Evolutionary conservation across 495 filamentous ascomycete species (phyloP).

Genomic region (Cenococcum geophilum): DNA sequence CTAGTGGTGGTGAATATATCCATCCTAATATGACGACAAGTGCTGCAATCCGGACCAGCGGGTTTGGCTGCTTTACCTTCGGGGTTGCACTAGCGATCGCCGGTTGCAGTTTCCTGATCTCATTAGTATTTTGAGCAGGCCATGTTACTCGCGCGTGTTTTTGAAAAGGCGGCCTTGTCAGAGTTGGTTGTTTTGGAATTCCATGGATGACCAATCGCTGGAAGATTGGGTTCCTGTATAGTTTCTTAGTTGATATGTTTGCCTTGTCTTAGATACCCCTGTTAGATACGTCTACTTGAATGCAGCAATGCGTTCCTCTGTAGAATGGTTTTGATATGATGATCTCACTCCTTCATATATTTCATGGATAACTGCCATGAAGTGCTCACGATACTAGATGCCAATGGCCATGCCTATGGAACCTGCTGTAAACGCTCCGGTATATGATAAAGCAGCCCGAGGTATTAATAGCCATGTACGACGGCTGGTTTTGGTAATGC

Average conservation of each 20-base stretch:
- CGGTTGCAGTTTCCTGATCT: background rate
- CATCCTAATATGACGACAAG: constrained; percentile 2
- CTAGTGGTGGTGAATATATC: background rate
- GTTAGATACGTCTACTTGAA: background rate
- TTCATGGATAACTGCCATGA: no score
- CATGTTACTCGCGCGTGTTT: background rate
- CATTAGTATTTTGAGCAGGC: background rate
- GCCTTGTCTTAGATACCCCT: background rate
- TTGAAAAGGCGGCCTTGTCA: background rate
- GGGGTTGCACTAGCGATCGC: background rate
- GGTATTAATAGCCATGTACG: no score
- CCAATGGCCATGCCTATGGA: no score
- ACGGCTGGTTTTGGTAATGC: no score
- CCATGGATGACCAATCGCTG: no score
- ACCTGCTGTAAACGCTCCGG: no score
- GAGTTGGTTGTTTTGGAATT: no score
- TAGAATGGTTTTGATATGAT: background rate
- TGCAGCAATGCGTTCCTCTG: background rate
- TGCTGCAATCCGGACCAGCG: constrained; percentile 11
- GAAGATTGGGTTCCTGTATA: no score
- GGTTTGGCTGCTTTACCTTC: background rate
- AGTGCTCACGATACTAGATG: no score
- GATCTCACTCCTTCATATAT: no score
- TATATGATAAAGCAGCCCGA: no score
- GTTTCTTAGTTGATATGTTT: background rate